Evolutionary conservation across 768 basidiomycete genomes (phyloP).

Genomic region (Boletus bicolor): DNA sequence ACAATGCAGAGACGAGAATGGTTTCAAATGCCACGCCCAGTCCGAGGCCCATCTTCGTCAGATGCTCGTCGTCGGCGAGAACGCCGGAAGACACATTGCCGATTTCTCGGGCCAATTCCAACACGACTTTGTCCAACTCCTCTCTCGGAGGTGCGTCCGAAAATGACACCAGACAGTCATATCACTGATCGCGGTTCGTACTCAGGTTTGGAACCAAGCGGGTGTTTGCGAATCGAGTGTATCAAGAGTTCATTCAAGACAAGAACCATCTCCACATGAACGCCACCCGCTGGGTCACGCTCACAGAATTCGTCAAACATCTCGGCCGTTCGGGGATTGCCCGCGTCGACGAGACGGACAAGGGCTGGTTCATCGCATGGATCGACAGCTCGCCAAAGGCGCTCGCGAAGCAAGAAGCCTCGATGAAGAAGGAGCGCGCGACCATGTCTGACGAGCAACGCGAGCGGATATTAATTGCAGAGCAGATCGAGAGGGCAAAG

Average conservation of each 20-base stretch:
- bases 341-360: constrained; percentile 96
- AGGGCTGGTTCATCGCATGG: constrained; percentile 98
- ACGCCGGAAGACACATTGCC: constrained; percentile 87
- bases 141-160: constrained; percentile 69
- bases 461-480: constrained; percentile 82
- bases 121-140: constrained; percentile 84
- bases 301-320: constrained; percentile 93
- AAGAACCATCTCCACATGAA: constrained; percentile 98
- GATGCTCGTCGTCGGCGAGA: constrained; percentile 95
- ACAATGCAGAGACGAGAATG: constrained; percentile 98
- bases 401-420: constrained; percentile 83
- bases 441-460: constrained; percentile 94
- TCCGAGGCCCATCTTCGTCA: constrained; percentile 91
- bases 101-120: constrained; percentile 89
- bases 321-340: constrained; percentile 83
- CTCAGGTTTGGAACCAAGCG: constrained; percentile 88
- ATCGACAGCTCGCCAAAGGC: constrained; percentile 96
- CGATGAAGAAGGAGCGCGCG: constrained; percentile 86
- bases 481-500: constrained; percentile 89
- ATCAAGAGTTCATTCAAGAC: constrained; percentile 97
- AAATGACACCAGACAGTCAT: no score
- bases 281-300: constrained; percentile 93
- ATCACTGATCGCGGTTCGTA: not conserved
- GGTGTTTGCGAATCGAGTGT: constrained; percentile 90
- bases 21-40: constrained; percentile 92